Conservation (phyloP, 495 filamentous ascomycete species). For the Aspergillus funiculosus region DNA sequence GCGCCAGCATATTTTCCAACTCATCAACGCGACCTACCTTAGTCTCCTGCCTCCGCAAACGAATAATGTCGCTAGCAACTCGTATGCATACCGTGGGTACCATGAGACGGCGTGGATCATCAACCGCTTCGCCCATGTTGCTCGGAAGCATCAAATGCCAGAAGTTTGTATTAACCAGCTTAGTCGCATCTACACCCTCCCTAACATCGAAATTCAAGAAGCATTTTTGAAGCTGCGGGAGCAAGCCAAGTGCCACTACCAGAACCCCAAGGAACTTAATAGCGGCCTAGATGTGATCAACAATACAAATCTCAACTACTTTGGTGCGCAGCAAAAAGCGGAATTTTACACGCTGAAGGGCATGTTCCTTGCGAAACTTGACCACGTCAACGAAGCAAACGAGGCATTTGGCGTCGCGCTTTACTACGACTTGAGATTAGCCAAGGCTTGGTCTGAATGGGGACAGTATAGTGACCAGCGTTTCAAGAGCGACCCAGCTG, state of each 20-base stretch:
- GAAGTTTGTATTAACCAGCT: conserved; percentile 97
- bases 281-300: conserved; percentile 97
- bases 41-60: conserved; percentile 73
- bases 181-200: conserved; percentile 94
- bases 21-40: conserved; percentile 93
- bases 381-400: conserved; percentile 82
- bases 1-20: conserved; percentile 96
- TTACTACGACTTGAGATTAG: conserved; percentile 88
- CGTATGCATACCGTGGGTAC: conserved; percentile 93
- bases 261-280: conserved; percentile 84
- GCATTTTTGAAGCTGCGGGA: conserved; percentile 96
- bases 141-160: conserved; percentile 90
- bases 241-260: conserved; percentile 97
- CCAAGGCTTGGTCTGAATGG: conserved; percentile 99
- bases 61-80: conserved; percentile 73
- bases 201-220: conserved; percentile 99
- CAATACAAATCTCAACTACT: conserved; percentile 98
- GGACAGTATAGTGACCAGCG: conserved; percentile 93
- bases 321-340: conserved; percentile 90
- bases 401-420: conserved; percentile 90
- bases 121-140: conserved; percentile 96
- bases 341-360: conserved; percentile 99
- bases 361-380: conserved; percentile 96
- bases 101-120: conserved; percentile 99
- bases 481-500: conserved; percentile 80